Conservation (phyloP, 208 protist genomes). For the Balamuthia mandrillaris region DNA sequence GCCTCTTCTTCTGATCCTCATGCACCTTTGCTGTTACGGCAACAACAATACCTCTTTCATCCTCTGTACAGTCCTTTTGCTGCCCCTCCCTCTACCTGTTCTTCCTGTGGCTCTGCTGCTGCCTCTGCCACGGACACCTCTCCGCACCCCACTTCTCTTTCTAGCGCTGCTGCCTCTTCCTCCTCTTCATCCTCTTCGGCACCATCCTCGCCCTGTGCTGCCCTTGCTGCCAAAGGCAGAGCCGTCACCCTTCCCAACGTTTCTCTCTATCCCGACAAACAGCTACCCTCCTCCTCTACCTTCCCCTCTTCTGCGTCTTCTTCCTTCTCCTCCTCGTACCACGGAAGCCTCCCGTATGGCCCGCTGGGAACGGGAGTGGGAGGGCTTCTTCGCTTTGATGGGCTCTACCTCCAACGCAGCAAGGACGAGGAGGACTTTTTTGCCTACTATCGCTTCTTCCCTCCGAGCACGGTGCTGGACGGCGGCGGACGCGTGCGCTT, state of each 20-base stretch:
- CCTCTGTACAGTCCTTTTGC: not conserved
- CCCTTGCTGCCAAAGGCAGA: not conserved
- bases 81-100: not conserved
- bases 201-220: not conserved
- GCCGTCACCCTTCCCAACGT: not conserved
- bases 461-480: not conserved
- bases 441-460: constrained; percentile 23
- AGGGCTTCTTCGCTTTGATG: not conserved
- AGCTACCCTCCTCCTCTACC: no score
- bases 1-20: not conserved
- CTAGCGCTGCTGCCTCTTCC: not conserved
- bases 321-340: no score
- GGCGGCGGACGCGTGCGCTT: not conserved
- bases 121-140: not conserved
- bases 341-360: no score
- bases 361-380: no score
- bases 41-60: no score
- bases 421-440: not conserved
- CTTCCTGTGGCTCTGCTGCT: not conserved
- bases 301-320: no score
- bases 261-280: not conserved
- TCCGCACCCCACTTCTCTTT: not conserved
- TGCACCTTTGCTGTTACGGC: not conserved
- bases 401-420: not conserved
- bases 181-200: not conserved